Conservation (phyloP, 2,329 filamentous ascomycete genomes). For the Microascus cirrosus region DNA sequence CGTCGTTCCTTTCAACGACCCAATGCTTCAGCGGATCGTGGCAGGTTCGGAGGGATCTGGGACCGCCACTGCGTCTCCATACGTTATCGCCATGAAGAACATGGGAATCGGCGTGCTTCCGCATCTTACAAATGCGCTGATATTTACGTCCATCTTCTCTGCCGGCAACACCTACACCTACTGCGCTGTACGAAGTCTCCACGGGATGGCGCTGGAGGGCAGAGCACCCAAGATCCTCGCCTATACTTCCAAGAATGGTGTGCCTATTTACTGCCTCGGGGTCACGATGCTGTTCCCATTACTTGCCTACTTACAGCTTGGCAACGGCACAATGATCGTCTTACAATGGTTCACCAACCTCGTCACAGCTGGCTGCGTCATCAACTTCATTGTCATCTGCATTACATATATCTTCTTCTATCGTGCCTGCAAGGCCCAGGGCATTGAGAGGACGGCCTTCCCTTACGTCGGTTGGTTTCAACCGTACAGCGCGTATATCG, state of each 20-base stretch:
- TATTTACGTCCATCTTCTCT: slow-evolving; percentile 54
- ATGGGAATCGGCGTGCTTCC: slow-evolving; percentile 59
- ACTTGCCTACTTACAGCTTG: slow-evolving; percentile 39
- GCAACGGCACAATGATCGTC: slow-evolving; percentile 23
- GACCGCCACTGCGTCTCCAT: slow-evolving; percentile 42
- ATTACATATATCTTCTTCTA: slow-evolving; percentile 47
- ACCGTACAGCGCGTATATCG: slow-evolving; percentile 42
- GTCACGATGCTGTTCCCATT: slow-evolving; percentile 39
- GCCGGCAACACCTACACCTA: slow-evolving; percentile 46
- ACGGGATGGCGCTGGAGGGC: slow-evolving; percentile 42
- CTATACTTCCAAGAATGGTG: slow-evolving; percentile 45
- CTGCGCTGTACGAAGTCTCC: slow-evolving; percentile 42
- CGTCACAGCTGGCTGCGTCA: slow-evolving; percentile 30
- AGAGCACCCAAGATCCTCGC: slow-evolving; percentile 37
- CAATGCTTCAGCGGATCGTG: slow-evolving; percentile 26
- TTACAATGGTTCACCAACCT: slow-evolving; percentile 33
- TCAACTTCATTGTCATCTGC: slow-evolving; percentile 41
- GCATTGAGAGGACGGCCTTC: slow-evolving; percentile 30
- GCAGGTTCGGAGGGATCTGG: slow-evolving; percentile 36
- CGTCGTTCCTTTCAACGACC: slow-evolving; percentile 53
- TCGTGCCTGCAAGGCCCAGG: slow-evolving; percentile 37
- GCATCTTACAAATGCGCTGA: slow-evolving; percentile 64
- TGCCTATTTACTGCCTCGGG: slow-evolving; percentile 37
- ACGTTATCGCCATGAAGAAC: slow-evolving; percentile 61
- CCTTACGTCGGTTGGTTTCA: slow-evolving; percentile 49